Evolutionary conservation across 2,329 filamentous ascomycete genomes (phyloP).

Genomic region (Fusarium marasasianum): DNA sequence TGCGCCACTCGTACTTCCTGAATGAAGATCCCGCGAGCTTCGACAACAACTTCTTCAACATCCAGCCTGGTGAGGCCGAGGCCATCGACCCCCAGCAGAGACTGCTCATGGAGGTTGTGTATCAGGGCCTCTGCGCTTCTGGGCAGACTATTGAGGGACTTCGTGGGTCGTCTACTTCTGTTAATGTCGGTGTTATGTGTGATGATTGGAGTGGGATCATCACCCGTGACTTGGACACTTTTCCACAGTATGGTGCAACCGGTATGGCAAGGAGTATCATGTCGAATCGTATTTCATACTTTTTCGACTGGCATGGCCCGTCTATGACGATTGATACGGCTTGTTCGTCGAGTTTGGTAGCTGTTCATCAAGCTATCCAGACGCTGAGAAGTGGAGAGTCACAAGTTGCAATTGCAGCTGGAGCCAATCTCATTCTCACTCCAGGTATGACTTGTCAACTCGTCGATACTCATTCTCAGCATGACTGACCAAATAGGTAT

Average conservation of each 20-base stretch:
- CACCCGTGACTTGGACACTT: background rate
- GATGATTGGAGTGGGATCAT: background rate
- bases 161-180: constrained; percentile 5
- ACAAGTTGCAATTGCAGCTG: background rate
- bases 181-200: constrained; percentile 3
- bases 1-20: background rate
- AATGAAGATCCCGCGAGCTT: background rate
- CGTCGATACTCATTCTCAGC: too few species aligned
- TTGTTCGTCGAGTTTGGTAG: constrained; percentile 5
- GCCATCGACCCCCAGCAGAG: background rate
- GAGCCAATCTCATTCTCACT: background rate
- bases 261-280: constrained; percentile 17
- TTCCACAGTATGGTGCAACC: background rate
- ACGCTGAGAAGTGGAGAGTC: background rate
- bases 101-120: background rate
- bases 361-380: constrained; percentile 6
- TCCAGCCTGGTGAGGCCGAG: background rate
- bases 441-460: background rate
- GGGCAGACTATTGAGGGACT: background rate
- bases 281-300: constrained; percentile 6
- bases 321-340: constrained; percentile 16
- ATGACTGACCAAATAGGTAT: background rate
- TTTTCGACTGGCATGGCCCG: constrained; percentile 6
- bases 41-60: constrained; percentile 38
- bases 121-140: background rate